Conservation (phyloP, 2,329 filamentous ascomycete genomes). For the Colletotrichum gloeosporioides region DNA sequence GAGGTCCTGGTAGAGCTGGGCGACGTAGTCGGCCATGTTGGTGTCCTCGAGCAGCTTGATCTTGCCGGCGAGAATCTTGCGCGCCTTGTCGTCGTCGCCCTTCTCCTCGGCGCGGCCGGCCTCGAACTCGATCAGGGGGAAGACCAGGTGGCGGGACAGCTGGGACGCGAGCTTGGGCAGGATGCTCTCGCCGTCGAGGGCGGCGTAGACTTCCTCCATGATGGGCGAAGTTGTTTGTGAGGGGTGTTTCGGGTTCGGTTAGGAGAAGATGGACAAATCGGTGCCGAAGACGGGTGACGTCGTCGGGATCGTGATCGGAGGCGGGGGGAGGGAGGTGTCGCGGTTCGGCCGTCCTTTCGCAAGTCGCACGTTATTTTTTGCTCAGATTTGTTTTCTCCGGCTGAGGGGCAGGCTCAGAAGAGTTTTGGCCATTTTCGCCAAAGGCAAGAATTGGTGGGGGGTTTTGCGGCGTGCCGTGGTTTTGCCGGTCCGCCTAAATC, state of each 20-base stretch:
- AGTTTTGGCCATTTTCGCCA: slow-evolving; percentile 26
- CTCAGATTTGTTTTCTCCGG: slow-evolving; percentile 8
- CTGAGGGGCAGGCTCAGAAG: slow-evolving; percentile 20
- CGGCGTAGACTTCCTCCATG: slow-evolving; percentile 25
- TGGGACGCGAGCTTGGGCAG: slow-evolving; percentile 88
- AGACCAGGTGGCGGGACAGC: slow-evolving; percentile 95
- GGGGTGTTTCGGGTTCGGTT: background rate
- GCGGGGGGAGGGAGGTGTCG: slow-evolving; percentile 14
- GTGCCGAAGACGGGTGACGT: background rate
- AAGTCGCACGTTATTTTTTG: slow-evolving; percentile 3
- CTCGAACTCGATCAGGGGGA: slow-evolving; percentile 93
- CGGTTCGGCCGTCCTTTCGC: slow-evolving; percentile 9
- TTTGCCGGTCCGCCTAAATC: slow-evolving; percentile 19
- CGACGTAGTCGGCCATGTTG: slow-evolving; percentile 99
- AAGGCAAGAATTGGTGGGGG: slow-evolving; percentile 24
- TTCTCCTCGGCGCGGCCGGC: slow-evolving; percentile 82
- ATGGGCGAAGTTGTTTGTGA: slow-evolving; percentile 9
- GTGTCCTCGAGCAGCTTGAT: slow-evolving; percentile 95
- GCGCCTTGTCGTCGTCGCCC: slow-evolving; percentile 60
- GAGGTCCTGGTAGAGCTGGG: slow-evolving; percentile 88
- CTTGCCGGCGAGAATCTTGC: slow-evolving; percentile 83
- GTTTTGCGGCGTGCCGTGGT: slow-evolving; percentile 15
- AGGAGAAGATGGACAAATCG: background rate
- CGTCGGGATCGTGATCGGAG: slow-evolving; percentile 28
- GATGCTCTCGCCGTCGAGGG: slow-evolving; percentile 52